phyloP scores from a whole-genome alignment of 441 rosid genomes.

The Adansonia gregorii region DNA sequence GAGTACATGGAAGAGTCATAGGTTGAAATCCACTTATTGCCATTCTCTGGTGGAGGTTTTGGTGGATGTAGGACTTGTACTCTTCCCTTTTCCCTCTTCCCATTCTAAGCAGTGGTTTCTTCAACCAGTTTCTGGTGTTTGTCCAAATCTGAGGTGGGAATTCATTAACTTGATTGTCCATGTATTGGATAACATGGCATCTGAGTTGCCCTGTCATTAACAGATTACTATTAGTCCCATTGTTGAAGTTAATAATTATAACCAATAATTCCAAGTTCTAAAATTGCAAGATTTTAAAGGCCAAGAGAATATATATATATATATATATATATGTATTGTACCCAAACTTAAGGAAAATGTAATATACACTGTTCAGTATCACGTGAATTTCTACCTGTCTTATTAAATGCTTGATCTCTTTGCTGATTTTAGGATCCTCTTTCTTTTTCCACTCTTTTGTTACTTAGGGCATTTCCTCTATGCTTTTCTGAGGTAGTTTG shows the following conservation, averaged over 20 bases:
- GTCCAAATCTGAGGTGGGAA: neutral
- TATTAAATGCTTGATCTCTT: neutral
- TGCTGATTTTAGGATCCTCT: neutral
- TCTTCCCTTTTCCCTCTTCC: neutral
- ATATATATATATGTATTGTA: neutral
- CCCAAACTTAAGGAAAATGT: constrained; percentile 15
- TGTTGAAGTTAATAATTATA: neutral
- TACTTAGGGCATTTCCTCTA: neutral
- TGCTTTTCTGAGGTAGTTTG: neutral
- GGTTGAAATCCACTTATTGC: neutral
- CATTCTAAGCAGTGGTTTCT: neutral
- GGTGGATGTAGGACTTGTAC: neutral
- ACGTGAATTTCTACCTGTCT: neutral
- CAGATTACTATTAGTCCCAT: neutral
- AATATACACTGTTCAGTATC: neutral
- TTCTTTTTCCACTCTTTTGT: neutral
- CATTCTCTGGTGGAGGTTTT: neutral
- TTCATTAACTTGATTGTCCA: neutral
- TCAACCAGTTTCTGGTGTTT: neutral
- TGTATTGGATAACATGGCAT: neutral
- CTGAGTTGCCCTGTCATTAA: neutral
- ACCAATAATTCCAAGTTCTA: neutral
- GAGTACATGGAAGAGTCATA: neutral
- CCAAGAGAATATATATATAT: neutral
- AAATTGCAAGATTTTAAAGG: neutral